Evolutionary conservation across 2,329 filamentous ascomycete species (phyloP).

Genomic region (Fusarium duplospermum): DNA sequence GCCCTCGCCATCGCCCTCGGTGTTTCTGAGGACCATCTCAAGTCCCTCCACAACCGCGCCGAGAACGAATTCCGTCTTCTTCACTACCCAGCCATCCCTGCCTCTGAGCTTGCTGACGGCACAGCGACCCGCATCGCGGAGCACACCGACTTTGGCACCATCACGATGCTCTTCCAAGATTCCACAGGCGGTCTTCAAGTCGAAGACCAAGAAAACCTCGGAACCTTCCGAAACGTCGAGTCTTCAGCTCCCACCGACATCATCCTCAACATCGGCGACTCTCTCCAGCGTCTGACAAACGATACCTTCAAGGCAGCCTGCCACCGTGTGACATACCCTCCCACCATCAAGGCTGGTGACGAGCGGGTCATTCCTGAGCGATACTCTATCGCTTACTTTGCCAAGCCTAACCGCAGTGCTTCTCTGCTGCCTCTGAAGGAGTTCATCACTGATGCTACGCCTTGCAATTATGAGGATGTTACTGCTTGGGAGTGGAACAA

Average conservation of each 20-base stretch:
- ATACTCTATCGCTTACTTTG: constrained; percentile 45
- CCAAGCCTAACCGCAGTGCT: constrained; percentile 47
- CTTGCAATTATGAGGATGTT: constrained; percentile 46
- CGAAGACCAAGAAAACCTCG: constrained; percentile 41
- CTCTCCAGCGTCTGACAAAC: constrained; percentile 53
- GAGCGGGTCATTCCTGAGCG: constrained; percentile 42
- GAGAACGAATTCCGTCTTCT: constrained; percentile 71
- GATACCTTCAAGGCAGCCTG: constrained; percentile 47
- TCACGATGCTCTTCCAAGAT: constrained; percentile 49
- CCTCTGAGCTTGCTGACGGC: constrained; percentile 44
- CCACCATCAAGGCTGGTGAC: constrained; percentile 25
- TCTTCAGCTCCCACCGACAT: constrained; percentile 44
- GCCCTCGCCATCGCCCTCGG: constrained; percentile 81
- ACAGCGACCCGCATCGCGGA: constrained; percentile 45
- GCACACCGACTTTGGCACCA: constrained; percentile 50
- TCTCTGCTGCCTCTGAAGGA: constrained; percentile 45
- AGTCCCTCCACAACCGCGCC: constrained; percentile 65
- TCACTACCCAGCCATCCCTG: constrained; percentile 59
- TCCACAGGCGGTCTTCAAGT: constrained; percentile 45
- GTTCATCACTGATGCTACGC: constrained; percentile 43
- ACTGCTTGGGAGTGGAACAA: constrained; percentile 50
- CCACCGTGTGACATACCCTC: constrained; percentile 50
- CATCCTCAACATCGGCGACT: constrained; percentile 55
- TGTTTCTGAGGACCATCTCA: constrained; percentile 76
- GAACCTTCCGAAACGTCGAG: constrained; percentile 42